Evolutionary conservation across 2,329 filamentous ascomycete genomes (phyloP).

Genomic region (Graphilbum ipis-grandicollis): DNA sequence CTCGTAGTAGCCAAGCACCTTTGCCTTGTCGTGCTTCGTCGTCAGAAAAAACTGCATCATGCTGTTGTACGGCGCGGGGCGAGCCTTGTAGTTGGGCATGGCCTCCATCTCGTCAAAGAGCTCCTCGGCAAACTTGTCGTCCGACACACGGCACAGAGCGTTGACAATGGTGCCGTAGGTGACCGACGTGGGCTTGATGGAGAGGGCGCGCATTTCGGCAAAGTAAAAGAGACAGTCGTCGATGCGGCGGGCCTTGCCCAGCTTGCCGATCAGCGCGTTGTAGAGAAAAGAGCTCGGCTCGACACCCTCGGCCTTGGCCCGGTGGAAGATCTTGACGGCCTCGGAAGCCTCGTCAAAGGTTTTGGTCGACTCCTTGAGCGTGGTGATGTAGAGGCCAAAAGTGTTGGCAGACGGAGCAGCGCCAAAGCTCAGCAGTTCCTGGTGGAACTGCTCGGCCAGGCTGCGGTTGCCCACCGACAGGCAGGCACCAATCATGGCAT

Average conservation of each 20-base stretch:
- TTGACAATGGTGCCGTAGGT: conserved; percentile 98
- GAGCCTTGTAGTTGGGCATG: conserved; percentile 97
- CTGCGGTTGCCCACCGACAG: conserved; percentile 67
- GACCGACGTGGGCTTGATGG: conserved; percentile 89
- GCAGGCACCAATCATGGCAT: conserved; percentile 90
- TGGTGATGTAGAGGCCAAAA: conserved; percentile 98
- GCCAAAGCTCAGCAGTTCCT: conserved; percentile 81
- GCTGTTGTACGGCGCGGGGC: conserved; percentile 94
- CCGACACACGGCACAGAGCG: conserved; percentile 87
- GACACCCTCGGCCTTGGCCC: conserved; percentile 82
- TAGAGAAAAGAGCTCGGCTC: conserved; percentile 94
- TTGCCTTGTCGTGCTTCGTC: conserved; percentile 87
- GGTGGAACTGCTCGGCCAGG: conserved; percentile 72
- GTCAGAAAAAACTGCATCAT: conserved; percentile 99
- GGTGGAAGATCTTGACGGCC: conserved; percentile 92
- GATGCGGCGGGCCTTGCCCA: conserved; percentile 92
- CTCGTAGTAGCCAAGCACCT: conserved; percentile 88
- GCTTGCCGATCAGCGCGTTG: conserved; percentile 94
- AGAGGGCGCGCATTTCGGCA: conserved; percentile 83
- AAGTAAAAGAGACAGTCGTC: conserved; percentile 98
- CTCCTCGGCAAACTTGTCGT: conserved; percentile 94
- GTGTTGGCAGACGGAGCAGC: conserved; percentile 91
- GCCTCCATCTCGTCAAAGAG: conserved; percentile 98
- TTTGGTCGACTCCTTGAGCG: conserved; percentile 89
- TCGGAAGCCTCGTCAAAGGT: conserved; percentile 96